phyloP scores from a whole-genome alignment of 1,284 basidiomycete genomes.

The Fomitopsis palustris region DNA sequence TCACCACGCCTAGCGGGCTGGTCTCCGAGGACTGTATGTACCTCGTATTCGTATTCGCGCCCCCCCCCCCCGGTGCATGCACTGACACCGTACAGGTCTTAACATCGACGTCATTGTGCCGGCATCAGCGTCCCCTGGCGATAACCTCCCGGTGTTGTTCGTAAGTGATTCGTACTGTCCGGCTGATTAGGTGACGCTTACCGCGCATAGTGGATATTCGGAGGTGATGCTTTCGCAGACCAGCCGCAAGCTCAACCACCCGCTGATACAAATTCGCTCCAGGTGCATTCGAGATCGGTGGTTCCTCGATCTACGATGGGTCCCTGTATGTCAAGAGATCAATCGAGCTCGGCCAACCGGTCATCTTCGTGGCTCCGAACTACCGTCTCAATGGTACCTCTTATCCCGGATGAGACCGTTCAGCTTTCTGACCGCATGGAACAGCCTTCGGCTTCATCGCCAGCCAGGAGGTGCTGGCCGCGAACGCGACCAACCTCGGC shows the following conservation, averaged over 20 bases:
- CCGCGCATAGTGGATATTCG: constrained; percentile 23
- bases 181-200: neutral
- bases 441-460: constrained; percentile 46
- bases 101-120: constrained; percentile 41
- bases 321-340: constrained; percentile 24
- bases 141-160: constrained; percentile 39
- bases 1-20: neutral
- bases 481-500: constrained; percentile 51
- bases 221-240: constrained; percentile 9
- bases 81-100: constrained; percentile 31
- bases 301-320: constrained; percentile 12
- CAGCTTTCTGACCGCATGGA: neutral
- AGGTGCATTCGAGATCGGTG: constrained; percentile 18
- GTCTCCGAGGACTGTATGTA: constrained; percentile 21
- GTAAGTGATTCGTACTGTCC: constrained; percentile 22
- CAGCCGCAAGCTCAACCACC: neutral
- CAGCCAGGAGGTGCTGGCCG: constrained; percentile 45
- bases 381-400: constrained; percentile 23
- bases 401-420: neutral
- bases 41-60: too few species aligned
- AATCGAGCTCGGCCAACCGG: constrained; percentile 32
- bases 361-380: constrained; percentile 32
- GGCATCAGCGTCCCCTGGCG: constrained; percentile 10
- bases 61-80: too few species aligned
- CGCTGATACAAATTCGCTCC: neutral